Evolutionary conservation across 2,329 filamentous ascomycete species (phyloP), one percentile per base, ranked within the genome.

Genomic region (Calonectria multiphialidica): DNA sequence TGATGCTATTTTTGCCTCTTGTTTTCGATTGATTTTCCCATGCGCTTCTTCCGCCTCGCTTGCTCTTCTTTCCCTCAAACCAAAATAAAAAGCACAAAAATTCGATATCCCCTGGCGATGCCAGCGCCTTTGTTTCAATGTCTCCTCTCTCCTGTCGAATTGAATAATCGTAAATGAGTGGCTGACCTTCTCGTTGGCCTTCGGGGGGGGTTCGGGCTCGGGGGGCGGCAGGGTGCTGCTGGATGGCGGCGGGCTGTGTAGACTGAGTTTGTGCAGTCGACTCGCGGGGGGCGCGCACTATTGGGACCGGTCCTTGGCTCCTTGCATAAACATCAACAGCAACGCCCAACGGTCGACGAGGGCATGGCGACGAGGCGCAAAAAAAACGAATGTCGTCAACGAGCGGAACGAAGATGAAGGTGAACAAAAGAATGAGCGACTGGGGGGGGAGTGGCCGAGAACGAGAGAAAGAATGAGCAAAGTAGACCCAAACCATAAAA

Each of bases 311-410:
- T 71, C 64, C 71, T 74, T 71, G 25, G 64, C 61, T 67, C 55
- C 64, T 73, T 66, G 49, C 53, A 68, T 75, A 30, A 64, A 64
- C 49, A 66, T 62, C 74, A 72, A 72, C 76, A 57, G 64, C 70
- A 57, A 47, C 64, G 70, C 72, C 68, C 71, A 70, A 67, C 63
- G 72, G 68, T 78, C 71, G 77, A 78, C 76, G 69, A 80, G 79
- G 76, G 77, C 78, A 81, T 81, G 77, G 72, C 75, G 74, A 77
- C 74, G 73, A 63, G 49, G 74, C 75, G 74, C 68, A 72, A 75
- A 74, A n/a, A 68, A 64, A 62, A 75, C 73, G 67, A 73, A 69
- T 72, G 75, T 79, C 72, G 72, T 75, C 71, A 74, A 77, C 72
- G 69, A 76, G 75, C 66, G 55, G 65, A 47, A 45, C 42, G 64